phyloP scores from a whole-genome alignment of 148 eudicot genomes.

The Heliamphora exappendiculata region DNA sequence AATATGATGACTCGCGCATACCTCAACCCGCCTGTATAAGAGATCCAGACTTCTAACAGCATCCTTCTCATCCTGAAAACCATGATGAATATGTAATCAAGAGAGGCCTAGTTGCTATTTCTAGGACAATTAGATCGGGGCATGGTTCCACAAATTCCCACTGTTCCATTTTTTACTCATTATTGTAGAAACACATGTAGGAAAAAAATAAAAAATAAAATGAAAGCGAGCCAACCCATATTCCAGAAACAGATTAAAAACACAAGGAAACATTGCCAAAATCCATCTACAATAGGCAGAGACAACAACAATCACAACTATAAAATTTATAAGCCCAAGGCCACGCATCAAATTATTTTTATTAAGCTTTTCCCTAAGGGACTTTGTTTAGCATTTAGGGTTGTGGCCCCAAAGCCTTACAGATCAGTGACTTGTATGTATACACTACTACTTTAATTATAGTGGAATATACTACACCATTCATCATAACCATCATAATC shows the following conservation, averaged over 20 bases:
- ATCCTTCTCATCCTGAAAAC: constrained; percentile 84
- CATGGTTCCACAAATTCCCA: not conserved
- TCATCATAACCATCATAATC: not conserved
- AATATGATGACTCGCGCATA: constrained; percentile 23
- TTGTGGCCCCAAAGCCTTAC: too few relatives aligned
- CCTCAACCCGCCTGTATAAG: constrained; percentile 96
- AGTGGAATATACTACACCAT: too few relatives aligned
- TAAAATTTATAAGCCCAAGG: not conserved
- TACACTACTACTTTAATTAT: too few relatives aligned
- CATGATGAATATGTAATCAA: not conserved
- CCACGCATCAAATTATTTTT: too few relatives aligned
- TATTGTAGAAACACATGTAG: not conserved
- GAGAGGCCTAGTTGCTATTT: constrained; percentile 4
- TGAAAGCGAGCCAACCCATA: not conserved
- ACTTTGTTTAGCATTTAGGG: too few relatives aligned
- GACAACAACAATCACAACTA: not conserved
- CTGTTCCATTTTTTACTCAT: not conserved
- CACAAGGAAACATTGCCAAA: not conserved
- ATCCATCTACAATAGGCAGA: not conserved
- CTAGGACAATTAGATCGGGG: not conserved
- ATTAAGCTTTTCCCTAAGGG: too few relatives aligned
- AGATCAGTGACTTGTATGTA: too few relatives aligned
- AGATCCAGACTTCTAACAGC: constrained; percentile 96
- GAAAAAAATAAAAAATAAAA: too few relatives aligned
- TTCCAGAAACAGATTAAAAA: not conserved